phyloP scores from a whole-genome alignment of 495 filamentous ascomycete species.

The Lasiosphaeria hispida region DNA sequence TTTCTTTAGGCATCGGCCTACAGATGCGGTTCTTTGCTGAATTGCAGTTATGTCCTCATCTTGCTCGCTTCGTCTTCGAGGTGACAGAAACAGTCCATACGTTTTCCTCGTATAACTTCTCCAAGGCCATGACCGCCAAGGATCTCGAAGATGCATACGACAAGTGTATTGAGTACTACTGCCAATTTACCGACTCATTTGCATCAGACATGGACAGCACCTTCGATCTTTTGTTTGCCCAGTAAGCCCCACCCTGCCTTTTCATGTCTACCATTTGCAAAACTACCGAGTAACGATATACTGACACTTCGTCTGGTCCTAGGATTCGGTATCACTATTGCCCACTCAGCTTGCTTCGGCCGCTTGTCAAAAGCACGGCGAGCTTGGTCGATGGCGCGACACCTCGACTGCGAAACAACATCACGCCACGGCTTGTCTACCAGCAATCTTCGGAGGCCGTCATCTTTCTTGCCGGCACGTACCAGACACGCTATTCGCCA shows the following conservation, averaged over 20 bases:
- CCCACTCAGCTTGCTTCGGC: constrained; percentile 26
- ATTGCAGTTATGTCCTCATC: constrained; percentile 21
- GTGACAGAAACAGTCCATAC: constrained; percentile 28
- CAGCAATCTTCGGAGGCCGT: constrained; percentile 27
- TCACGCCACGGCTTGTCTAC: constrained; percentile 18
- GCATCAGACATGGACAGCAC: not conserved
- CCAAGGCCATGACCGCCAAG: constrained; percentile 24
- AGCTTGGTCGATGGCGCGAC: constrained; percentile 18
- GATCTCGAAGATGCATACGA: constrained; percentile 29
- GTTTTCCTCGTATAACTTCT: constrained; percentile 27
- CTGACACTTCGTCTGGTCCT: not conserved
- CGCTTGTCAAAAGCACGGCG: constrained; percentile 19
- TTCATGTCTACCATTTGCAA: not conserved
- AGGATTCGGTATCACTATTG: constrained; percentile 33
- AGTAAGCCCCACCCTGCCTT: constrained; percentile 12
- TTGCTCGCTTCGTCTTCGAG: constrained; percentile 26
- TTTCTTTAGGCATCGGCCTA: constrained; percentile 21
- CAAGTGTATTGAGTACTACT: constrained; percentile 20
- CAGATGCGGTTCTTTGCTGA: constrained; percentile 28
- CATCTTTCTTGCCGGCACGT: constrained; percentile 26
- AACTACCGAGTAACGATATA: no score
- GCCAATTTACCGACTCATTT: constrained; percentile 6
- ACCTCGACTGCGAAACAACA: constrained; percentile 13
- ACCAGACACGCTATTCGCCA: constrained; percentile 25
- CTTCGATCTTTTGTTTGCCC: constrained; percentile 25